Evolutionary conservation across 2,329 filamentous ascomycete genomes (phyloP).

Genomic region (Lasiodiplodia theobromae): DNA sequence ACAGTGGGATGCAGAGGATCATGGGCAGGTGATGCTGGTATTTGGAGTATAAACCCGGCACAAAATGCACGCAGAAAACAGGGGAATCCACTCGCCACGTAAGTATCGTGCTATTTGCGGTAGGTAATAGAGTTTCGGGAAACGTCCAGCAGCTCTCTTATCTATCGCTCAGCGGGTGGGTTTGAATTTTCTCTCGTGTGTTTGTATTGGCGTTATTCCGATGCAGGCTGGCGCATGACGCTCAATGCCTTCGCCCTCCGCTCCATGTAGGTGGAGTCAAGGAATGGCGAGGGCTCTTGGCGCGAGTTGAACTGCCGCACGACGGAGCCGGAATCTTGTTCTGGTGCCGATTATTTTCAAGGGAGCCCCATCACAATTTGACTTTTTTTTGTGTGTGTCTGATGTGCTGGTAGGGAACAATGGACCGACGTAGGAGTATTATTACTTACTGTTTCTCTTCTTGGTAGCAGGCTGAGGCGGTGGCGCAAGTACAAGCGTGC

Average conservation of each 20-base stretch:
- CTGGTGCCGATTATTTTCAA: background rate
- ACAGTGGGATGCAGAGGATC: too few relatives aligned
- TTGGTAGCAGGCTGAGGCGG: background rate
- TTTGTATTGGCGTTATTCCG: background rate
- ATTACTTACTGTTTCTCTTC: background rate
- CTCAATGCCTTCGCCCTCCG: background rate
- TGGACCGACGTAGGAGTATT: background rate
- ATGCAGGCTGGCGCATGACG: conserved; percentile 2
- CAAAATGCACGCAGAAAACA: background rate
- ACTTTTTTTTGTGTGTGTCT: background rate
- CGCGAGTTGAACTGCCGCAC: conserved; percentile 18
- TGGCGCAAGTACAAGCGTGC: background rate
- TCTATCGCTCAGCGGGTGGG: too few relatives aligned
- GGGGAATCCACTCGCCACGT: too few relatives aligned
- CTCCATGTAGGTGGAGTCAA: conserved; percentile 18
- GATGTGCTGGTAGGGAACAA: too few relatives aligned
- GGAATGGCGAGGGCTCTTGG: conserved; percentile 17
- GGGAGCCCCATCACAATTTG: background rate
- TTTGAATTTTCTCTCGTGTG: too few relatives aligned
- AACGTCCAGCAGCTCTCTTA: too few relatives aligned
- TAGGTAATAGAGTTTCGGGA: too few relatives aligned
- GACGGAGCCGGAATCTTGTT: background rate
- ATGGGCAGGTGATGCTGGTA: too few relatives aligned
- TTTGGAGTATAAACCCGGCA: too few relatives aligned
- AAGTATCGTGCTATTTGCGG: too few relatives aligned